Evolutionary conservation across 106 monocot genomes (phyloP).

Genomic region (Triglochin maritima): DNA sequence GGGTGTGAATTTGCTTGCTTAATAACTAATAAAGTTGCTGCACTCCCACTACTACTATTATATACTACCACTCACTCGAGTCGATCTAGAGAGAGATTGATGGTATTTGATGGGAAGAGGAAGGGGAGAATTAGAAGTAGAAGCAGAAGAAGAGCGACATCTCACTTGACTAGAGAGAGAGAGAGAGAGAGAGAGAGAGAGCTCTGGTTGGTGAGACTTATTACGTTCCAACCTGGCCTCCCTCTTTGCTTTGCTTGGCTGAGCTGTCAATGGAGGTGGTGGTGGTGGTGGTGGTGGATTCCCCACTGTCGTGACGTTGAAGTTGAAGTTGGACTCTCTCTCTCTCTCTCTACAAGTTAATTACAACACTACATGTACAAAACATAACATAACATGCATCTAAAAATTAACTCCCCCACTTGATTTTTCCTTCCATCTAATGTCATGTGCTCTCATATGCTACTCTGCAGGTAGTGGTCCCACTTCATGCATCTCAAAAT

Average conservation of each 20-base stretch:
- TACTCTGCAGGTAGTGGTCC: not conserved
- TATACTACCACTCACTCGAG: too few species aligned
- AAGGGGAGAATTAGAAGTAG: not conserved
- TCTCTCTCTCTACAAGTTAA: not conserved
- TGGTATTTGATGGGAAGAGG: not conserved
- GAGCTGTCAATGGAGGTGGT: not conserved
- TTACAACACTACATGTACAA: too few species aligned
- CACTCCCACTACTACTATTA: too few species aligned
- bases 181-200: not conserved
- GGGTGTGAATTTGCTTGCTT: too few species aligned
- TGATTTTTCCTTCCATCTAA: not conserved
- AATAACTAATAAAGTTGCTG: too few species aligned
- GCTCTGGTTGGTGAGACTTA: not conserved
- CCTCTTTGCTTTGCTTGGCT: not conserved
- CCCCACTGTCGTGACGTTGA: conserved; percentile 10
- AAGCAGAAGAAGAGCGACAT: not conserved
- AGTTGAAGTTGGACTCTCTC: not conserved
- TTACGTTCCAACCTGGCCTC: not conserved
- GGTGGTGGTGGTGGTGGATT: not conserved
- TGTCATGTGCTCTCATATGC: conserved; percentile 6
- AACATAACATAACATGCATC: too few species aligned
- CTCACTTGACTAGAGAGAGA: not conserved
- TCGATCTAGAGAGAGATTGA: not conserved
- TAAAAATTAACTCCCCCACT: not conserved
- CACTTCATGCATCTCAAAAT: not conserved